A percentile compares a stretch with the other conserved stretches of the same genome.
Evolutionary conservation across 371 early-diverging fungal genomes (phyloP).

Genomic region (Parasitella parasitica): DNA sequence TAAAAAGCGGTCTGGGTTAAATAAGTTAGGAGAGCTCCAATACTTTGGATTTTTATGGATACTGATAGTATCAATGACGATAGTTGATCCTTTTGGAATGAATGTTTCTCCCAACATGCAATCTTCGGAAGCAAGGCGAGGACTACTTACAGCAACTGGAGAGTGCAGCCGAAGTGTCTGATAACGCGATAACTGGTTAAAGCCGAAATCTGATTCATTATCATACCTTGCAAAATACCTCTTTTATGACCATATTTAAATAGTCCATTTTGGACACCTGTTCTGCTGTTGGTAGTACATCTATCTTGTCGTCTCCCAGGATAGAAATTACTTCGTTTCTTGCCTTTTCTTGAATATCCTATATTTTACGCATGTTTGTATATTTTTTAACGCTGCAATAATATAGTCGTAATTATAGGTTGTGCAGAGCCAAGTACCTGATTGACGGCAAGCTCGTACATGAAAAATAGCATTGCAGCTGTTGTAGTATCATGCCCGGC

Average conservation of each 20-base stretch:
- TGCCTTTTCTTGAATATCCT: conserved; percentile 21
- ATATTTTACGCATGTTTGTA: no score
- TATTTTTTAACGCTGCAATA: no score
- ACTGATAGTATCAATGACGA: conserved; percentile 40
- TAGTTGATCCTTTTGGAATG: conserved; percentile 44
- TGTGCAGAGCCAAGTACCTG: no score
- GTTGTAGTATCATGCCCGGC: conserved; percentile 36
- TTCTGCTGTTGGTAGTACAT: conserved; percentile 28
- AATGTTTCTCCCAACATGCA: conserved; percentile 38
- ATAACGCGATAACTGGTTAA: not conserved
- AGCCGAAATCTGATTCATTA: no score
- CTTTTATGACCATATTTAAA: conserved; percentile 40
- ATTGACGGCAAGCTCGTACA: conserved; percentile 32
- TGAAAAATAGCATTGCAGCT: conserved; percentile 15
- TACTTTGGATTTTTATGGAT: conserved; percentile 32
- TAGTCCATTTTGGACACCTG: conserved; percentile 44
- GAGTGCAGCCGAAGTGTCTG: conserved; percentile 17
- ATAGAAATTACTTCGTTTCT: conserved; percentile 8
- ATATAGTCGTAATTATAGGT: no score
- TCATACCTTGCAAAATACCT: no score
- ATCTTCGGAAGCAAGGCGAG: conserved; percentile 32
- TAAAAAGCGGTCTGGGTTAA: conserved; percentile 9
- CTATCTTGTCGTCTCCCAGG: conserved; percentile 4
- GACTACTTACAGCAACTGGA: conserved; percentile 2
- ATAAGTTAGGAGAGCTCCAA: conserved; percentile 14